A percentile compares a stretch with the other conserved stretches of the same genome.
Conservation (phyloP, 73 alveolate genomes). For the Stentor roeselii region DNA sequence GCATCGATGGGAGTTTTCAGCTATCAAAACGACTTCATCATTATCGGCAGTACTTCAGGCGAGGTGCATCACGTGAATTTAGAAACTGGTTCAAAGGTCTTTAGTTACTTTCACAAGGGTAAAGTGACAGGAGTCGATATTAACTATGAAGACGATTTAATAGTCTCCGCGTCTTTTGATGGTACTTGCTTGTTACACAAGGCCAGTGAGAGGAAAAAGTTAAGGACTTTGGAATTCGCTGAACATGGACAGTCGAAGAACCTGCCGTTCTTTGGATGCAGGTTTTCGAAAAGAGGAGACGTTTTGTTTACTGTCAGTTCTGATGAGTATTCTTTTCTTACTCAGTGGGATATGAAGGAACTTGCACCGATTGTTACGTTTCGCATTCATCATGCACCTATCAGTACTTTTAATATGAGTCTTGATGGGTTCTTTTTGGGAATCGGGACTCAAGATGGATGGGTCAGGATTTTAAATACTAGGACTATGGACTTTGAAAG, state of each 20-base stretch:
- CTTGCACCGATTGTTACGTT: slow-evolving; percentile 28
- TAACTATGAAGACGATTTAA: slow-evolving; percentile 26
- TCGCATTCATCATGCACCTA: slow-evolving; percentile 2
- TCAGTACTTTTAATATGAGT: not conserved
- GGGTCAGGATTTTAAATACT: slow-evolving; percentile 26
- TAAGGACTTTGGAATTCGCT: slow-evolving; percentile 33
- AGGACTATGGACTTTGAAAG: slow-evolving; percentile 35
- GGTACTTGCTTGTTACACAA: slow-evolving; percentile 28
- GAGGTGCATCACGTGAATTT: not conserved
- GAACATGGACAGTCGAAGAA: slow-evolving; percentile 28
- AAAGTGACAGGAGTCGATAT: slow-evolving; percentile 27
- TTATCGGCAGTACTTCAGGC: not conserved
- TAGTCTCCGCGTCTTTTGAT: slow-evolving; percentile 31
- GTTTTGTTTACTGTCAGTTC: slow-evolving; percentile 29
- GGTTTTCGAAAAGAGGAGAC: slow-evolving; percentile 32
- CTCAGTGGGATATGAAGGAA: slow-evolving; percentile 36
- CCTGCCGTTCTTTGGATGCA: slow-evolving; percentile 24
- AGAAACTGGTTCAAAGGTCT: not conserved
- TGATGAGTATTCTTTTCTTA: slow-evolving; percentile 30
- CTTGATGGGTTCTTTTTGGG: slow-evolving; percentile 40
- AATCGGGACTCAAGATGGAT: slow-evolving; percentile 35
- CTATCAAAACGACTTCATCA: not conserved
- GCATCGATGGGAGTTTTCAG: not conserved
- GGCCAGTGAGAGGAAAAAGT: not conserved
- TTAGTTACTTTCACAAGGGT: slow-evolving; percentile 2